Evolutionary conservation across 23 red algal species (phyloP), one percentile per base, ranked within the genome.

Genomic region (Gracilaria gracilis): DNA sequence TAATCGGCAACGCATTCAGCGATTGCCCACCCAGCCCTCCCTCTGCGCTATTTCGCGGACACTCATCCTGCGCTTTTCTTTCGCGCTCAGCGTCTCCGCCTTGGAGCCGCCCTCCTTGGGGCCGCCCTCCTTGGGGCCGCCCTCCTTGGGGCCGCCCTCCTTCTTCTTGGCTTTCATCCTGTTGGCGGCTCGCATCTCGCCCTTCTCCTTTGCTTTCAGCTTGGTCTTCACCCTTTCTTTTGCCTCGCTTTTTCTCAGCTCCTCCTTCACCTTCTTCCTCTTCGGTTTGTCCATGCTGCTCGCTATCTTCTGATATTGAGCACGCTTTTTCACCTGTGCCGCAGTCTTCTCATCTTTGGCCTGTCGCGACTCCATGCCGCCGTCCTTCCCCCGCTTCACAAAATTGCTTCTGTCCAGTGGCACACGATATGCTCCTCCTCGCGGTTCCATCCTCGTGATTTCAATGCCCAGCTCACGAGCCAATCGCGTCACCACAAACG

Each of bases 371-470:
- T 32, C 17, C 39, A 0, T 27, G 14, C n/a, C 39, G 9, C 3
- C 38, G 27, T 17, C 11, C 27, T 23, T 27, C 50, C 72, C 12
- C 0, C 39, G 38, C 46, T 50, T 77, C 9, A 77, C 40, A 46
- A 0, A 23, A 28, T 50, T 77, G 72, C 72, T 77, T 77, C 72
- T 77, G 46, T 49, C 72, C 23, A 82, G 16, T 33, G 79, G 53
- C 38, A 33, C 49, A 31, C 47, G 53, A 82, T 88, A 87, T 38
- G 50, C 57, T 44, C 92, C 92, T 48, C 92, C 92, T 35, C 92
- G 67, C 38, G 84, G 92, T 77, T 94, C 92, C 92, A 94, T 88
- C 14, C 83, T 50, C 16, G 46, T 74, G 55, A 95, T 95, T 40
- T 89, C 77, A n/a, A 95, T 65, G 24, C 86, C 83, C 23, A 95